Evolutionary conservation across 2,329 filamentous ascomycete species (phyloP).

Genomic region (Botrytis pseudocinerea): DNA sequence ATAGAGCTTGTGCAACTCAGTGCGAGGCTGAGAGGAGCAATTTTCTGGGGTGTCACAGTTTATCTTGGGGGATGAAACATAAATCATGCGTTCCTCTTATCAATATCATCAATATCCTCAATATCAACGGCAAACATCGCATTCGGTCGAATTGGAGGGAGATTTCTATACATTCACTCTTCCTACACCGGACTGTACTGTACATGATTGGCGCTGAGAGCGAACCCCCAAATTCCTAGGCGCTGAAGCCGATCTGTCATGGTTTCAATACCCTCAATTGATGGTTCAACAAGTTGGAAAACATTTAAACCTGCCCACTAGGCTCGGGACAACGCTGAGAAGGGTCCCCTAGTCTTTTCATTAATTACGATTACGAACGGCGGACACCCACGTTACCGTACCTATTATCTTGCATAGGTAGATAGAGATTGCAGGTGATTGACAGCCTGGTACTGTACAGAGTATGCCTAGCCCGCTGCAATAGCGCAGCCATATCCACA

Average conservation of each 20-base stretch:
- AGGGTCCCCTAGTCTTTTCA: background rate
- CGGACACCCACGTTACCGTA: background rate
- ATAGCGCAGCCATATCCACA: background rate
- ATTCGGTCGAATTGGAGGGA: background rate
- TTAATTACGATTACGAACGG: background rate
- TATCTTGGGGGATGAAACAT: background rate
- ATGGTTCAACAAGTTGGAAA: background rate
- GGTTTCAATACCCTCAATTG: background rate
- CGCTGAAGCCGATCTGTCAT: background rate
- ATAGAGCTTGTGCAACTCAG: conserved; percentile 10
- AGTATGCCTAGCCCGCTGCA: conserved; percentile 1
- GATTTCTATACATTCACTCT: background rate
- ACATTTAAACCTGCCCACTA: background rate
- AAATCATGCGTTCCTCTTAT: background rate
- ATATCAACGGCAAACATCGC: background rate
- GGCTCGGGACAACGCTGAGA: background rate
- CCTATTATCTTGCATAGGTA: background rate
- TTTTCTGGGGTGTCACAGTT: conserved; percentile 13
- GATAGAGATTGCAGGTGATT: background rate
- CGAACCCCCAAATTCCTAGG: background rate
- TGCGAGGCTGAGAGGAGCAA: conserved; percentile 22
- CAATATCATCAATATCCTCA: background rate
- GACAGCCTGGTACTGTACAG: background rate
- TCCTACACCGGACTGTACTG: background rate
- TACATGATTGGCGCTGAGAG: background rate